Base-by-base conservation (phyloP, 2,329 filamentous ascomycete species). In the Magnaporthales sp. region DNA sequence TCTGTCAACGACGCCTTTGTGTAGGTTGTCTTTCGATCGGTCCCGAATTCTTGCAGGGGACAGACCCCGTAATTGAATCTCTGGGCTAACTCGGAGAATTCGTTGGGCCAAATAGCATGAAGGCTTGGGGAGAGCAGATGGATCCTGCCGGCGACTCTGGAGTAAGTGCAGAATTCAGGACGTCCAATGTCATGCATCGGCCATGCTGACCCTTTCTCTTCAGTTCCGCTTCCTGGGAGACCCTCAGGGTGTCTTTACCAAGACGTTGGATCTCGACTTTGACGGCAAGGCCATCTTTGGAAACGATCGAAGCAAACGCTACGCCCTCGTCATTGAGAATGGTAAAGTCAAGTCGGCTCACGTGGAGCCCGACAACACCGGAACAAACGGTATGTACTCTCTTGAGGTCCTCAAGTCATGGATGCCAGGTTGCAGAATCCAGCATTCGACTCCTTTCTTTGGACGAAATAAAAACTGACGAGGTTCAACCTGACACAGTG, bases 1-100 rank as follows among this genome's bases (percentile, higher is more conserved):
- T 89, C 91, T 19, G 93, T 97, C 75, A 98, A 98, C 76, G 94
- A 98, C 76, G 87, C 93, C 24, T 97, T 97, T 76, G 93, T 97
- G 91, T 96, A 83, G 79, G 91, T 80, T 62, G 60, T 38, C 32
- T 7, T 32, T 13, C 7, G 60, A 10, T 51, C 6, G 9, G 15
- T 2, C 29, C 29, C n/a, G 62, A 62, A 19, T 65, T 4, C 19
- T 30, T 51, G 15, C 19, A 26, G 54, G 22, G 54, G 54, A 10
- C 11, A 62, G 67, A 54, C 15, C 19, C 30, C n/a, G 15, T 10
- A n/a, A 19, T 54, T 32, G n/a, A 2, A 15, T 11, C 11, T 27
- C 6, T 15, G 8, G 22, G n/a, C 30, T 31, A 60, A 32, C 32
- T 31, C 24, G 13, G 24, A 26, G 26, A 60, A 31, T 32, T n/a